Base-by-base conservation (phyloP, 1,284 basidiomycete genomes). In the Cryptococcus wingfieldii region DNA sequence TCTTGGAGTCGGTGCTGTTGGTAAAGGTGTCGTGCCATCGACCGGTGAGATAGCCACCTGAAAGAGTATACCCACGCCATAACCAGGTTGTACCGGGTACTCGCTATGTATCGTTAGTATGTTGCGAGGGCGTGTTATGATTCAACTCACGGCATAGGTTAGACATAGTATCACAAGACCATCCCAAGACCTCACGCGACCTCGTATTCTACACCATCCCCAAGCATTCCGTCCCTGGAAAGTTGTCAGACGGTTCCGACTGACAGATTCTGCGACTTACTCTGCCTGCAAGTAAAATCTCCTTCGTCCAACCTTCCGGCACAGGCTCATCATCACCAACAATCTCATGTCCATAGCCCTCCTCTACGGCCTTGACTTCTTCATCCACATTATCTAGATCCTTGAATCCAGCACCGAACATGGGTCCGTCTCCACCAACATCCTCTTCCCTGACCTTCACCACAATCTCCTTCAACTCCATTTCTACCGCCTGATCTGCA, bases 11-110 rank as follows among this genome's bases (percentile, higher is more conserved):
- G 27, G 19, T 25, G 38, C 69, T 70, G 5, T 68, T 60, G 5
- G 73, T 77, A 51, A 72, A 72, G 2, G 70, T 71, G 56, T 78
- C 76, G 49, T 75, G 65, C 74, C 75, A 78, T 18, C 75, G 59
- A 23, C 75, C 76, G 42, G 74, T 56, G 37, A 75, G 42, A 51
- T 69, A 59, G 4, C 70, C 73, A 4, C 74, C 75, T 3, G 74
- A 68, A 46, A 74, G 70, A 7, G 77, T 52, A 52, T 77, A 78
- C 1, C 71, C 75, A n/a, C 71, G 60, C 67, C 71, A 75, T 4
- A 76, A 52, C 74, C 75, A 78, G 45, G 61, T 53, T n/a, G 73
- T 69, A 51, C 67, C 64, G 1, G 66, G 61, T 47, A 65, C 66
- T 8, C 52, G 55, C 66, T 64, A 62, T 38, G 39, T 45, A 38